Conservation (phyloP, 164 flowering plant species). For the Chloranthus sessilifolius region DNA sequence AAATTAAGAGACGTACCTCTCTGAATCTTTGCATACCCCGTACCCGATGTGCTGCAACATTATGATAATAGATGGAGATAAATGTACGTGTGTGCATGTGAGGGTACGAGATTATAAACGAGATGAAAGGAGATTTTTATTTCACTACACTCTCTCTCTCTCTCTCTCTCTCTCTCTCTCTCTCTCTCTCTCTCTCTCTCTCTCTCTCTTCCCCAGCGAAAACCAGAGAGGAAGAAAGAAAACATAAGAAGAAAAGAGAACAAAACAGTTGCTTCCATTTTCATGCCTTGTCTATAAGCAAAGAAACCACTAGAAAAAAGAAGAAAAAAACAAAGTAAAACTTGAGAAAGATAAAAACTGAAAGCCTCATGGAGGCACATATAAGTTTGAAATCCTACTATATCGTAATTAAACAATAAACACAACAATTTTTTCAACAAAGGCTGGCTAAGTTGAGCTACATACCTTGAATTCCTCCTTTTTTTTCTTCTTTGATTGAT, state of each 20-base stretch:
- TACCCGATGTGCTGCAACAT: too few species aligned
- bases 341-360: slow-evolving; percentile 7
- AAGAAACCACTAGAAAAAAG: slow-evolving; percentile 9
- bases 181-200: too few species aligned
- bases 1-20: too few species aligned
- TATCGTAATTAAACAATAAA: slow-evolving; percentile 11
- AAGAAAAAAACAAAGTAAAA: slow-evolving; percentile 4
- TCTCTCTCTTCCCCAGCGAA: too few species aligned
- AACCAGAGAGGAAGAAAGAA: too few species aligned
- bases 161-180: background rate
- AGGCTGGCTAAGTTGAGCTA: slow-evolving; percentile 14
- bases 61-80: too few species aligned
- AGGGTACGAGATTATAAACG: too few species aligned
- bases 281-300: slow-evolving; percentile 3
- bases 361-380: slow-evolving; percentile 16
- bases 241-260: too few species aligned
- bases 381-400: slow-evolving; percentile 12
- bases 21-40: too few species aligned
- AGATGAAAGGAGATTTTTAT: background rate
- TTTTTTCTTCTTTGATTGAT: background rate
- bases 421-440: slow-evolving; percentile 7
- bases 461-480: slow-evolving; percentile 15
- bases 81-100: too few species aligned
- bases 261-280: background rate
- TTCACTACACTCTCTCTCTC: background rate